Percentiles rank a stretch among this genome's conserved stretches.
Conservation (phyloP, 2,329 filamentous ascomycete genomes). For the Penicillium sp. region DNA sequence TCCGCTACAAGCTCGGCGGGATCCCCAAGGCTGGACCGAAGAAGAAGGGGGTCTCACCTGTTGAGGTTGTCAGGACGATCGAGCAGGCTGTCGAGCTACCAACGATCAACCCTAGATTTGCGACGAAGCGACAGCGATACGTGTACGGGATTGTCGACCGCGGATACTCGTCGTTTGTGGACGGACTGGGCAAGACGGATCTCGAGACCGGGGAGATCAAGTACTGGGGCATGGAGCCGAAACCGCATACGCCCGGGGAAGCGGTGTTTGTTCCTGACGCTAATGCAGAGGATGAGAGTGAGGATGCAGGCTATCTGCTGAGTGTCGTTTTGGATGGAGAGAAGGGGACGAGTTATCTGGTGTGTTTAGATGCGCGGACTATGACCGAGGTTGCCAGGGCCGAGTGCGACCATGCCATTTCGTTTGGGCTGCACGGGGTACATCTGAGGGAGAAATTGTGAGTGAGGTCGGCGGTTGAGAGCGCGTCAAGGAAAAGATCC, state of each 20-base stretch:
- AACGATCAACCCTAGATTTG: conserved; percentile 51
- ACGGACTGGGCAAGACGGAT: conserved; percentile 57
- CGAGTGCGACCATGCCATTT: conserved; percentile 50
- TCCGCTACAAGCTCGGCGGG: conserved; percentile 39
- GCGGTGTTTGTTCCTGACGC: conserved; percentile 52
- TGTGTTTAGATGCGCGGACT: conserved; percentile 54
- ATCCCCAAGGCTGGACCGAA: conserved; percentile 24
- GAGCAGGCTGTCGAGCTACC: conserved; percentile 47
- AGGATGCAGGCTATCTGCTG: conserved; percentile 58
- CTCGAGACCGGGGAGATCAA: conserved; percentile 43
- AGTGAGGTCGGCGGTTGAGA: too few relatives aligned
- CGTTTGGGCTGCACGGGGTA: conserved; percentile 57
- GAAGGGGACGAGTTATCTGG: conserved; percentile 54
- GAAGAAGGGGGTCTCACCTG: conserved; percentile 11
- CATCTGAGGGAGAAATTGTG: conserved; percentile 18
- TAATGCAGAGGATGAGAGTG: conserved; percentile 28
- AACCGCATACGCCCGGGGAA: conserved; percentile 57
- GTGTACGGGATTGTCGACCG: conserved; percentile 54
- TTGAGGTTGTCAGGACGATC: conserved; percentile 9
- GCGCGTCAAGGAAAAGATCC: too few relatives aligned
- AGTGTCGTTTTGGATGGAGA: conserved; percentile 57
- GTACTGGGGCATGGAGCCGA: conserved; percentile 45
- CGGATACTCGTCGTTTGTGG: conserved; percentile 50
- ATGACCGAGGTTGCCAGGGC: conserved; percentile 56
- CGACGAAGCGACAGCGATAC: conserved; percentile 49